Conservation (phyloP, 768 basidiomycete species). For the Tephrocybe sp. region DNA sequence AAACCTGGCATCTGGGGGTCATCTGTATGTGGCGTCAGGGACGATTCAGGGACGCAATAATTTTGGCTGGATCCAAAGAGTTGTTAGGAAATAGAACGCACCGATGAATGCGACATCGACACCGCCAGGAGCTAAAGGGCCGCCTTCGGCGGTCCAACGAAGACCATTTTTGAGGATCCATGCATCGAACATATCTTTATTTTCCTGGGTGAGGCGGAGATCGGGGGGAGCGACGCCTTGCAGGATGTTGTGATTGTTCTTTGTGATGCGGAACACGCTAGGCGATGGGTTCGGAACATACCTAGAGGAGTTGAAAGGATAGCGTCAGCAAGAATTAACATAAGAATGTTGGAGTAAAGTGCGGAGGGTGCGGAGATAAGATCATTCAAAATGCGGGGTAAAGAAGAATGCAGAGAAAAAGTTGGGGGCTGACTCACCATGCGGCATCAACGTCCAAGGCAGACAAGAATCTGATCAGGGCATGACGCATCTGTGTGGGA, state of each 20-base stretch:
- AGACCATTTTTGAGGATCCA: slow-evolving; percentile 92
- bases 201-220: slow-evolving; percentile 73
- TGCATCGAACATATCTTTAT: slow-evolving; percentile 76
- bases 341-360: neutral
- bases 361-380: neutral
- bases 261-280: slow-evolving; percentile 87
- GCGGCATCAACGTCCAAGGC: slow-evolving; percentile 77
- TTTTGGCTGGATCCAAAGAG: neutral
- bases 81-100: slow-evolving; percentile 23
- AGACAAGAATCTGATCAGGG: slow-evolving; percentile 82
- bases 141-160: slow-evolving; percentile 84
- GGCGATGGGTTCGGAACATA: slow-evolving; percentile 90
- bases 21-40: slow-evolving; percentile 33
- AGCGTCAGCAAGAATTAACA: neutral
- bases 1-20: slow-evolving; percentile 94
- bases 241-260: slow-evolving; percentile 94
- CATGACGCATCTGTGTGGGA: slow-evolving; percentile 79
- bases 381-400: slow-evolving; percentile 2
- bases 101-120: slow-evolving; percentile 90
- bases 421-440: slow-evolving; percentile 54
- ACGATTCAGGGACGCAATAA: neutral
- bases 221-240: slow-evolving; percentile 87
- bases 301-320: slow-evolving; percentile 34
- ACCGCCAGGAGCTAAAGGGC: slow-evolving; percentile 78
- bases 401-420: slow-evolving; percentile 11